Base-by-base conservation (phyloP, 73 alveolate genomes). In the Paramecium sexaurelia region DNA sequence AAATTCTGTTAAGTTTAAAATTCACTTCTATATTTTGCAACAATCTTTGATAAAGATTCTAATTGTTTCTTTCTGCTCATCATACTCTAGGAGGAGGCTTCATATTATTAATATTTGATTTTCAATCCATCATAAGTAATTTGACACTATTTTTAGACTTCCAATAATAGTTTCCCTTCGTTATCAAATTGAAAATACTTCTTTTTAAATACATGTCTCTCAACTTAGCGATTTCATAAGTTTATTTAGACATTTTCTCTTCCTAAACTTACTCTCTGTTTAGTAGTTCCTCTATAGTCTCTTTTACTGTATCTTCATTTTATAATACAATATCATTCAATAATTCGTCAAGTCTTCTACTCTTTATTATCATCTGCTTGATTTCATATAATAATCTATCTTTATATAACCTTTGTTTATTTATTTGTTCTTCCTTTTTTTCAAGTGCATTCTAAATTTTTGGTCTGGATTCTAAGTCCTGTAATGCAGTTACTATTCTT, bases 271-370 rank as follows among this genome's bases (percentile, higher is more conserved):
- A 35, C 19, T 69, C 85, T 35, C 27, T 39, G 19, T 17, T 27
- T 10, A 24, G 15, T 73, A 35, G n/a, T 13, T 73, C 66, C 4
- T 73, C 27, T 5, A 73, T 73, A 13, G 57, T 15, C 29, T 73
- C 55, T 9, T 73, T 10, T 10, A 29, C 45, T 5, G 19, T 73
- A n/a, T 27, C 26, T 8, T 73, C 27, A 32, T 66, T 66, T 27
- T 66, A 20, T 20, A 51, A 51, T n/a, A 51, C 67, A 3, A 51
- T 4, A 51, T 51, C 67, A 20, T 51, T 45, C 57, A 66, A 26
- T 22, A 66, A 66, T 66, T 66, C 83, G 24, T 66, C 83, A 13
- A 66, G 11, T 66, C 43, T 66, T 66, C 83, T 66, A 66, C 83
- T 66, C 43, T 66, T 24, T 29, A 66, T 66, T 3, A 66, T 66